Percentiles rank a stretch among this genome's conserved stretches.
Conservation (phyloP, 306 rosid genomes). For the Quercus mongolica region DNA sequence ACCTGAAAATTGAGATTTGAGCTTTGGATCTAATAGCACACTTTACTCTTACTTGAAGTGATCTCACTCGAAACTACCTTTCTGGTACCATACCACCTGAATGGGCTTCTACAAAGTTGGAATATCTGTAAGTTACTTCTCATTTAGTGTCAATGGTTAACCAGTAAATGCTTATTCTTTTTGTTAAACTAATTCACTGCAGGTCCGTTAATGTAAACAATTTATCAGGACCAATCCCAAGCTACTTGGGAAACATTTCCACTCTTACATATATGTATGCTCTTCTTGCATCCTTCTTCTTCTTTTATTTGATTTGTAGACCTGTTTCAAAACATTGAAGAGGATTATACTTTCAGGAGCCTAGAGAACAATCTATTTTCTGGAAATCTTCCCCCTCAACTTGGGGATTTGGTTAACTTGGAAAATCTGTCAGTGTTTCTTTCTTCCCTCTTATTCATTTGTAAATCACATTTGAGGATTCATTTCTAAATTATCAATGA, state of each 20-base stretch:
- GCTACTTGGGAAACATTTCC: constrained; percentile 22
- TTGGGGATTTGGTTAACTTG: too few species aligned
- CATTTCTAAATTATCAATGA: too few species aligned
- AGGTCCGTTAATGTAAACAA: constrained; percentile 30
- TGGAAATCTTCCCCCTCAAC: too few species aligned
- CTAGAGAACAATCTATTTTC: too few species aligned
- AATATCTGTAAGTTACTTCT: constrained; percentile 11
- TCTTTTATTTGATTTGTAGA: not conserved
- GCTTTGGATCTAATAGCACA: not conserved
- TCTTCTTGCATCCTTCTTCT: not conserved
- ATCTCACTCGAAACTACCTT: constrained; percentile 17
- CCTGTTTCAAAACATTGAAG: too few species aligned
- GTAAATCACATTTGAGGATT: too few species aligned
- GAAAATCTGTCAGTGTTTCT: too few species aligned
- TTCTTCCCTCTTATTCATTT: too few species aligned
- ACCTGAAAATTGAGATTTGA: not conserved
- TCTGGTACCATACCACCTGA: constrained; percentile 22
- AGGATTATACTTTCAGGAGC: too few species aligned
- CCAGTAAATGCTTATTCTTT: not conserved
- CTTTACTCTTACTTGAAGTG: not conserved
- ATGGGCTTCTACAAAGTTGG: constrained; percentile 24
- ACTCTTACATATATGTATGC: constrained; percentile 25
- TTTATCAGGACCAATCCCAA: constrained; percentile 30
- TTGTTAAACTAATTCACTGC: not conserved
- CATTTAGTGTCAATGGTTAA: not conserved